Evolutionary conservation across 208 protist species (phyloP).

Genomic region (Acanthamoeba quina): DNA sequence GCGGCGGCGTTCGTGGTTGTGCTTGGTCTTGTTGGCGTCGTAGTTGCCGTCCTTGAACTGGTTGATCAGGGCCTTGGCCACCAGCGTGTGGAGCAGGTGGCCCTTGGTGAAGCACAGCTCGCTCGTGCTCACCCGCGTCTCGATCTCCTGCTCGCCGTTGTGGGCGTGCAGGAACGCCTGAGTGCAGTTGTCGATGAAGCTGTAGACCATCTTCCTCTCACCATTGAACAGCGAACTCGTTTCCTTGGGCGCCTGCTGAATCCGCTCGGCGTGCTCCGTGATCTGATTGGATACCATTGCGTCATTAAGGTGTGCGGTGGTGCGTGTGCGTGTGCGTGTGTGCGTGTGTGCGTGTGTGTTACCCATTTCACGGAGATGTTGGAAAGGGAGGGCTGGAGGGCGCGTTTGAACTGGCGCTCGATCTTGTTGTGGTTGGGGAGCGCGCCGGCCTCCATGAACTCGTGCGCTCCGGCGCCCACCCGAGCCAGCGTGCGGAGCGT

Average conservation of each 20-base stretch:
- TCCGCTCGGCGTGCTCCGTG: background rate
- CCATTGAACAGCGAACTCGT: slow-evolving; percentile 64
- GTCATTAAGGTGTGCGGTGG: background rate
- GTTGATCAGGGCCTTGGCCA: slow-evolving; percentile 82
- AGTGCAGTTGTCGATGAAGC: slow-evolving; percentile 69
- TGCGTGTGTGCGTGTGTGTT: background rate
- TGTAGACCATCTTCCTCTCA: slow-evolving; percentile 66
- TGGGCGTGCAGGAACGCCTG: background rate
- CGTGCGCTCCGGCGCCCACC: slow-evolving; percentile 71
- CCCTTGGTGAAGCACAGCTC: slow-evolving; percentile 79
- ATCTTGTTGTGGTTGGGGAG: slow-evolving; percentile 73
- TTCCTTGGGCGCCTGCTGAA: slow-evolving; percentile 41
- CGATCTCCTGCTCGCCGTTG: slow-evolving; percentile 7
- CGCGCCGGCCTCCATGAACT: slow-evolving; percentile 76
- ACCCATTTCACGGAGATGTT: slow-evolving; percentile 76
- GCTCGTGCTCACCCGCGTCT: slow-evolving; percentile 66
- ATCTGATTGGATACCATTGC: background rate
- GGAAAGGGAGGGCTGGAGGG: slow-evolving; percentile 74
- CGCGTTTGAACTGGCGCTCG: slow-evolving; percentile 69
- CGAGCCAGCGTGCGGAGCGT: slow-evolving; percentile 73
- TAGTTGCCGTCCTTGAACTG: slow-evolving; percentile 83
- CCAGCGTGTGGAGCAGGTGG: slow-evolving; percentile 77
- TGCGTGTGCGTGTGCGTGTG: too few species aligned
- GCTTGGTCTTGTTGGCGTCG: slow-evolving; percentile 5
- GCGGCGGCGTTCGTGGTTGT: slow-evolving; percentile 51